Conservation (phyloP, 2,329 filamentous ascomycete species). For the Monilinia fructigena region DNA sequence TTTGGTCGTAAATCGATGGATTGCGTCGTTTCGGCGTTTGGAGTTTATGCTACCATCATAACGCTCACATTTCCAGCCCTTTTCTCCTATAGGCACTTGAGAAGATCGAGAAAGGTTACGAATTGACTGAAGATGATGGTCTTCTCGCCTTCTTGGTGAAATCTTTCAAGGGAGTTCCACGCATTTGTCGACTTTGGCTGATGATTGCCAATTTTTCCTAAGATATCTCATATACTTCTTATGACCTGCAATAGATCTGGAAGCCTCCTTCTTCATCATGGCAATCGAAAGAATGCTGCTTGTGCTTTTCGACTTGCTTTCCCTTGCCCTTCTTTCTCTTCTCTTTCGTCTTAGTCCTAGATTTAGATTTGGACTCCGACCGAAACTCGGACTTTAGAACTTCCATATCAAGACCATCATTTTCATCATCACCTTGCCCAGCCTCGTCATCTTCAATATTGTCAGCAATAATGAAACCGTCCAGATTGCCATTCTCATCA, state of each 20-base stretch:
- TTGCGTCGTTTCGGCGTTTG: conserved; percentile 62
- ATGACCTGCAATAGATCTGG: conserved; percentile 62
- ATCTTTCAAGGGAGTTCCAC: conserved; percentile 58
- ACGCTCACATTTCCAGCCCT: conserved; percentile 53
- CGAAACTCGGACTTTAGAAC: conserved; percentile 31
- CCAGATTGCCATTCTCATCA: conserved; percentile 46
- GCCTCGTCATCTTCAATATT: conserved; percentile 40
- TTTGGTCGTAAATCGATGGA: conserved; percentile 62
- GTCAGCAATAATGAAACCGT: conserved; percentile 56
- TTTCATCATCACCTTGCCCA: conserved; percentile 40
- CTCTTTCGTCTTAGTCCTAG: conserved; percentile 41
- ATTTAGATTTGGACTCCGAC: conserved; percentile 43
- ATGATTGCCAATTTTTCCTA: conserved; percentile 70
- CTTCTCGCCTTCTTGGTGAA: conserved; percentile 58
- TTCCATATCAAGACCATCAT: conserved; percentile 37
- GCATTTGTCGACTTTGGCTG: conserved; percentile 71
- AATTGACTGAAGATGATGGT: conserved; percentile 82
- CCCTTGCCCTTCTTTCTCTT: conserved; percentile 36
- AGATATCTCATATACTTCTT: conserved; percentile 70
- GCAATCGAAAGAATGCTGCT: conserved; percentile 52
- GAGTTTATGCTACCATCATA: conserved; percentile 77
- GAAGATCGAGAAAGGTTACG: conserved; percentile 73
- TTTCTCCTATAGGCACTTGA: conserved; percentile 70
- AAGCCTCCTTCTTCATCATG: conserved; percentile 65
- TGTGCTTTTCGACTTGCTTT: conserved; percentile 37